Evolutionary conservation across 2,329 filamentous ascomycete genomes (phyloP).

Genomic region (Madurella mycetomatis): DNA sequence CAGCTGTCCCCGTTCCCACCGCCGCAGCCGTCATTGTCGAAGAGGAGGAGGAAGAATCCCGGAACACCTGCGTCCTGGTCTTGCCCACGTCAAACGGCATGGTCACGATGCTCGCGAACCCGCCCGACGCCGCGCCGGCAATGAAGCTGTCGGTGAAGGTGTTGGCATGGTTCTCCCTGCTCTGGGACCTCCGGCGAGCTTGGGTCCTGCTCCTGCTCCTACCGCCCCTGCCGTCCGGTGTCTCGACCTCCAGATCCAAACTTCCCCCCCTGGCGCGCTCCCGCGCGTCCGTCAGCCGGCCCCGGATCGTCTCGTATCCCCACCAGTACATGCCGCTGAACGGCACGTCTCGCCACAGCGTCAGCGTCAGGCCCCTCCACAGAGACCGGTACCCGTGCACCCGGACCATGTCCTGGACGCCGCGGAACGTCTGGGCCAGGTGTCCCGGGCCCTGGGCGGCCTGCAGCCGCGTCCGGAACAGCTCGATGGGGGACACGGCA

Average conservation of each 20-base stretch:
- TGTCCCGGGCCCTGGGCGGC: constrained; percentile 63
- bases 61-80: constrained; percentile 83
- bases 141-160: constrained; percentile 88
- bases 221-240: no score
- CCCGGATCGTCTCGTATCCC: constrained; percentile 85
- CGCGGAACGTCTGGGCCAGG: constrained; percentile 72
- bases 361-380: constrained; percentile 86
- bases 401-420: constrained; percentile 74
- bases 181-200: constrained; percentile 54
- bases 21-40: constrained; percentile 28
- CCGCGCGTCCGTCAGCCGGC: constrained; percentile 64
- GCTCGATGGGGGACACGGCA: constrained; percentile 84
- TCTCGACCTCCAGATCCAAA: constrained; percentile 29
- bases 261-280: constrained; percentile 43
- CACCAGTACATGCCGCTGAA: constrained; percentile 98
- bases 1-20: no score
- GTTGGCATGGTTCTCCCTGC: constrained; percentile 64
- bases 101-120: constrained; percentile 80
- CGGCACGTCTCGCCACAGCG: constrained; percentile 93
- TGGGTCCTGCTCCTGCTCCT: constrained; percentile 25
- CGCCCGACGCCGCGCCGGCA: constrained; percentile 77
- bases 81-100: constrained; percentile 98
- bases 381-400: constrained; percentile 72
- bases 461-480: constrained; percentile 90
- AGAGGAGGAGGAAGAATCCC: constrained; percentile 41